Evolutionary conservation across 192 early-diverging fungal genomes (phyloP), one percentile per base, ranked within the genome.

Genomic region (Mortierella antarctica): DNA sequence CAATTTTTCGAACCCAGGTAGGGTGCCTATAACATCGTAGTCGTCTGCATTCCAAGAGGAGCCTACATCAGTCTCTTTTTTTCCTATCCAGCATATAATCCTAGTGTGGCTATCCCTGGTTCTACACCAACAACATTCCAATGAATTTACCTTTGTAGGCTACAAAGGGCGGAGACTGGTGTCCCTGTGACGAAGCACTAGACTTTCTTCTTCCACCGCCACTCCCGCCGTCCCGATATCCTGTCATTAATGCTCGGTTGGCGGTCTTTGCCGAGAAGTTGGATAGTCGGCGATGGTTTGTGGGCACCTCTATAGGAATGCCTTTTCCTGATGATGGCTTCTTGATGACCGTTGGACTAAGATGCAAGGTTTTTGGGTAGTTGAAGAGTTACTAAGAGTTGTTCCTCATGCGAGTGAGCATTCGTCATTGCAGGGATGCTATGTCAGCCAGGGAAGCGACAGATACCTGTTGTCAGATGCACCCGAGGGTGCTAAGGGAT

Each of bases 191-290:
- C 6, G 64, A 59, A 6, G 59, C 17, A 47, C 76, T 79, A 49
- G 76, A 79, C 54, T 79, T 79, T 44, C 76, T 62, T 60, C 76
- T 65, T 45, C 50, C 17, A 46, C 60, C 48, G 46, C 20, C 39
- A 31, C 62, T 45, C 8, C 76, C 76, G 12, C 76, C 69, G n/a
- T 79, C 76, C 46, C 76, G 48, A 31, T 71, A 66, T 47, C 76
- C 76, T 20, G 76, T 79, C 69, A 79, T 71, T 12, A 79, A 58
- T 11, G 76, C 57, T 31, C 69, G 31, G 58, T 79, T 79, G 14
- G 76, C 62, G 17, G 57, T 71, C 59, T 67, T 71, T n/a, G 71
- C 44, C 11, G 76, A 79, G 54, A 79, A 79, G n/a, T 52, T 65
- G 4, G 76, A 79, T 17, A 59, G 53, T 21, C 76, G 68, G 15